phyloP scores from a whole-genome alignment of 257 asterid genomes.

The Euphrasia confusa region DNA sequence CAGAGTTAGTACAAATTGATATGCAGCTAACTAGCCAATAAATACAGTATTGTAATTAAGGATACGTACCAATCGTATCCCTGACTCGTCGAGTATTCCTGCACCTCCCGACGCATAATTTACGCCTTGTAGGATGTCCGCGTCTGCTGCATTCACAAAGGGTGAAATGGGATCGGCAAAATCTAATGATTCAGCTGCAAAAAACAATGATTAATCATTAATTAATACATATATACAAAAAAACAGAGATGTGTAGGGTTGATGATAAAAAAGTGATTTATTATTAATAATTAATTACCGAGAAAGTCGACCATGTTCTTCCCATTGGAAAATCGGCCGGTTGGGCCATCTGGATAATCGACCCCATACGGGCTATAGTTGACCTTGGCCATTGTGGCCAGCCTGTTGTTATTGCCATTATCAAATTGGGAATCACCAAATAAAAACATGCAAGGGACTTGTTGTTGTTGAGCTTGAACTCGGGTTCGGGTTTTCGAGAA shows the following conservation, averaged over 20 bases:
- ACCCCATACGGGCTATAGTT: slow-evolving; percentile 57
- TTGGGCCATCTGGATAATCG: slow-evolving; percentile 45
- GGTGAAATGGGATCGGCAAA: slow-evolving; percentile 40
- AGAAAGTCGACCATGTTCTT: slow-evolving; percentile 33
- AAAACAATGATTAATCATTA: background rate
- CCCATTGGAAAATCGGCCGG: slow-evolving; percentile 52
- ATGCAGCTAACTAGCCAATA: no score
- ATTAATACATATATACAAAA: background rate
- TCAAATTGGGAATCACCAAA: slow-evolving; percentile 54
- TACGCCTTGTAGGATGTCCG: slow-evolving; percentile 35
- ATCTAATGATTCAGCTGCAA: slow-evolving; percentile 40
- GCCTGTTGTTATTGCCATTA: slow-evolving; percentile 53
- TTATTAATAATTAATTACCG: slow-evolving; percentile 20
- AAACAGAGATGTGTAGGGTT: background rate
- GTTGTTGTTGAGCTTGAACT: slow-evolving; percentile 31
- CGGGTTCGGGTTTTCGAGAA: background rate
- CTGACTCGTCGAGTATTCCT: slow-evolving; percentile 50
- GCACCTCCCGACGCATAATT: slow-evolving; percentile 66
- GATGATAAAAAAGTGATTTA: background rate
- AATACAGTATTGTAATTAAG: no score
- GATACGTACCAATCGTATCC: slow-evolving; percentile 20
- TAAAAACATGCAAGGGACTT: slow-evolving; percentile 42
- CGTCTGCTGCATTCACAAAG: slow-evolving; percentile 29
- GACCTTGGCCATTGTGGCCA: slow-evolving; percentile 34
- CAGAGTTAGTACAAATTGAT: no score